Evolutionary conservation across 108 stramenopile genomes (phyloP).

Genomic region (Conticribra weissflogii): DNA sequence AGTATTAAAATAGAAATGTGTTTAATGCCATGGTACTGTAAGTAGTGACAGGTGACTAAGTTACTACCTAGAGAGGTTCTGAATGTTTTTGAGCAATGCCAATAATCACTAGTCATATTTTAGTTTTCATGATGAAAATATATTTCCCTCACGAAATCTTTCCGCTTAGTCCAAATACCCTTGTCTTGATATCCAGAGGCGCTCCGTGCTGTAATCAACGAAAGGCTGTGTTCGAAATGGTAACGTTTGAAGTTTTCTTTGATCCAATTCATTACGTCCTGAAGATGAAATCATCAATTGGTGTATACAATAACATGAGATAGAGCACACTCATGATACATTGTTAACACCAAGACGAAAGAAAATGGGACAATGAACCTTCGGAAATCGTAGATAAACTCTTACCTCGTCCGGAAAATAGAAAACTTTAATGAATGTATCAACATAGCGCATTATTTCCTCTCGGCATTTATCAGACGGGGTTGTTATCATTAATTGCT

Average conservation of each 20-base stretch:
- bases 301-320: neutral
- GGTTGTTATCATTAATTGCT: conserved; percentile 20
- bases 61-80: no score
- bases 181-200: neutral
- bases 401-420: conserved; percentile 86
- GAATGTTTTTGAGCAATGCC: no score
- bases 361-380: no score
- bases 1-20: no score
- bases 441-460: conserved; percentile 70
- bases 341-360: neutral
- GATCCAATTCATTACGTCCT: conserved; percentile 69
- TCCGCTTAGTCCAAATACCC: conserved; percentile 5
- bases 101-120: neutral
- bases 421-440: conserved; percentile 91
- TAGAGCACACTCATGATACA: neutral
- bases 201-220: conserved; percentile 37
- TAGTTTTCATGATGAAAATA: neutral
- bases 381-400: no score
- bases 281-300: no score
- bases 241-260: conserved; percentile 48
- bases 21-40: no score
- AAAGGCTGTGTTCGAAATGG: conserved; percentile 45
- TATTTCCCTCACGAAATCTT: neutral
- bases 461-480: conserved; percentile 41
- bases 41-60: no score